Evolutionary conservation across 495 filamentous ascomycete genomes (phyloP).

Genomic region (Venustampulla echinocandica): DNA sequence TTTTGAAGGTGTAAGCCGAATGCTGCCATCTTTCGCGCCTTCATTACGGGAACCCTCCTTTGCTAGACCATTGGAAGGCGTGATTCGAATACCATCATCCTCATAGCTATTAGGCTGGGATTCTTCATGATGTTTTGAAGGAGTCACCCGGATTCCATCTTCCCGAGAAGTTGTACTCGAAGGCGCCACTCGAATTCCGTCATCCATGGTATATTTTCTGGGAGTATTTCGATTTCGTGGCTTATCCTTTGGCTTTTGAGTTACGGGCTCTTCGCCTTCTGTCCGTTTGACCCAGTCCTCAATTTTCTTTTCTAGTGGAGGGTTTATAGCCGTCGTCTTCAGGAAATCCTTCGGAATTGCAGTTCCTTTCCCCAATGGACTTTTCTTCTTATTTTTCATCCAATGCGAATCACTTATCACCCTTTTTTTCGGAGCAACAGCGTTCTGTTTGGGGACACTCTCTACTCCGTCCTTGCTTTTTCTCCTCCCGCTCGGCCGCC

Average conservation of each 20-base stretch:
- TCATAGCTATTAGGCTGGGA: conserved; percentile 20
- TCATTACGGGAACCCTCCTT: neutral
- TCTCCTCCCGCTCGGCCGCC: conserved; percentile 13
- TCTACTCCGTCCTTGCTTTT: conserved; percentile 23
- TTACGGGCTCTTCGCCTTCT: conserved; percentile 29
- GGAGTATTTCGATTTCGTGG: conserved; percentile 1
- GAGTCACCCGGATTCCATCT: conserved; percentile 21
- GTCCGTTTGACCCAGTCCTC: conserved; percentile 38
- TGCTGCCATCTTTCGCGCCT: conserved; percentile 16
- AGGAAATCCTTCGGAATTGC: conserved; percentile 44
- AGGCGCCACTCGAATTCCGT: conserved; percentile 27
- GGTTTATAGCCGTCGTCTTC: conserved; percentile 39
- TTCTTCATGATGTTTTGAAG: conserved; percentile 15
- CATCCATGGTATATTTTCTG: conserved; percentile 3
- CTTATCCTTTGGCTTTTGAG: conserved; percentile 12
- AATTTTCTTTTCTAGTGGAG: conserved; percentile 40
- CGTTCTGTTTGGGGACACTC: conserved; percentile 28
- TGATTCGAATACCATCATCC: conserved; percentile 17
- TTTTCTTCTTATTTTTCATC: conserved; percentile 47
- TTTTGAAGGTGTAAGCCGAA: conserved; percentile 3
- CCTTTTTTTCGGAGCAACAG: conserved; percentile 55
- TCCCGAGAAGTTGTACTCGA: neutral
- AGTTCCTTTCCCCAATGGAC: conserved; percentile 30
- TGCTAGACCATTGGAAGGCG: neutral
- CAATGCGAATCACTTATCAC: conserved; percentile 77